A percentile compares a stretch with the other conserved stretches of the same genome.
Conservation (phyloP, 768 basidiomycete genomes). For the Wakefieldia striispora region DNA sequence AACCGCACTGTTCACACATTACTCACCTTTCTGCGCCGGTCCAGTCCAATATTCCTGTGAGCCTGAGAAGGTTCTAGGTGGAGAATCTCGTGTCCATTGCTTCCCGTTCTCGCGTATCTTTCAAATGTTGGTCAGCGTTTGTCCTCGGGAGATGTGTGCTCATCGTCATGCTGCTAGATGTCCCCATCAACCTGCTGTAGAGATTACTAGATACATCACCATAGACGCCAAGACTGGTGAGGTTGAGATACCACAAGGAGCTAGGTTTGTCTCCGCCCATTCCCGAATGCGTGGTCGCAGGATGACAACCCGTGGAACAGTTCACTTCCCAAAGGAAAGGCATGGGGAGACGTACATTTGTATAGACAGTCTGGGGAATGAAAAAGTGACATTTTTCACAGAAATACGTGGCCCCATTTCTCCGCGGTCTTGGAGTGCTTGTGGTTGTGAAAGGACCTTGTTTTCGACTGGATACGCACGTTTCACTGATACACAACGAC, state of each 20-base stretch:
- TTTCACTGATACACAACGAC: conserved; percentile 23
- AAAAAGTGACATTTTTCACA: conserved; percentile 7
- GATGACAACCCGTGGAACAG: conserved; percentile 24
- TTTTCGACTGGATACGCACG: conserved; percentile 17
- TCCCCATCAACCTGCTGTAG: conserved; percentile 59
- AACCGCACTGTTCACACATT: conserved; percentile 1
- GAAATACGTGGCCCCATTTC: conserved; percentile 11
- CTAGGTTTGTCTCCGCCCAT: conserved; percentile 36
- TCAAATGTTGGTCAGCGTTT: conserved; percentile 49
- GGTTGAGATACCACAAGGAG: conserved; percentile 46
- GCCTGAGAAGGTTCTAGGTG: conserved; percentile 28
- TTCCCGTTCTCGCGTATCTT: conserved; percentile 77
- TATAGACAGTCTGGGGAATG: conserved; percentile 14
- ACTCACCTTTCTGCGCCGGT: neutral
- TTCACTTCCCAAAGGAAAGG: conserved; percentile 30
- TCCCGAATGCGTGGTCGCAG: conserved; percentile 6
- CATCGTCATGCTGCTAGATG: conserved; percentile 47
- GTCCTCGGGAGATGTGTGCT: conserved; percentile 4
- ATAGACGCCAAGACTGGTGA: conserved; percentile 48
- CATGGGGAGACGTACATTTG: conserved; percentile 32
- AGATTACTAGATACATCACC: conserved; percentile 59
- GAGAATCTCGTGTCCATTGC: conserved; percentile 47
- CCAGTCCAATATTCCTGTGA: conserved; percentile 65
- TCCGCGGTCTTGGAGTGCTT: conserved; percentile 22
- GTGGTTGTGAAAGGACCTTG: conserved; percentile 2